Percentiles rank a stretch among this genome's conserved stretches.
phyloP scores from a whole-genome alignment of 2,329 filamentous ascomycete species.

The Sphaerulina musiva region DNA sequence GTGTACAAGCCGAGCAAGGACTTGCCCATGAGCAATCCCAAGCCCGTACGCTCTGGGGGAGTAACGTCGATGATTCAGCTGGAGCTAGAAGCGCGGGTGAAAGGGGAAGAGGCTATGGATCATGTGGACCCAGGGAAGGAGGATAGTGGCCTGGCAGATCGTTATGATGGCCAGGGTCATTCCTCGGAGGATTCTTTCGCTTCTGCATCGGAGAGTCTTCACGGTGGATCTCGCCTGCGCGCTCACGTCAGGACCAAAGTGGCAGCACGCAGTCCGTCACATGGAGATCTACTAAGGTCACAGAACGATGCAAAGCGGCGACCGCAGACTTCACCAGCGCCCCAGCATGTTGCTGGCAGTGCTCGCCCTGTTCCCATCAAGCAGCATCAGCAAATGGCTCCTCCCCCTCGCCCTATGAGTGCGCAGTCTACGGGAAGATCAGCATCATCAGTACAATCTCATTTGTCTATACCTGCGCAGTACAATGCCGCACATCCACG shows the following conservation, averaged over 20 bases:
- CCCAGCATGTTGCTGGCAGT: conserved; percentile 9
- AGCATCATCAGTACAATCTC: conserved; percentile 20
- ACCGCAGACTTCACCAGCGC: conserved; percentile 17
- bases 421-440: conserved; percentile 20
- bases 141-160: not conserved
- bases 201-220: conserved; percentile 21
- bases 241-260: conserved; percentile 4
- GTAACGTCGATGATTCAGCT: conserved; percentile 32
- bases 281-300: conserved; percentile 12
- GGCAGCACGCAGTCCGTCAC: conserved; percentile 11
- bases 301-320: conserved; percentile 11
- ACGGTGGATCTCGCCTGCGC: conserved; percentile 11
- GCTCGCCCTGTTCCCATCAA: conserved; percentile 17
- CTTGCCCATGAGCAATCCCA: conserved; percentile 38
- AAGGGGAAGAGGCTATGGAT: conserved; percentile 2
- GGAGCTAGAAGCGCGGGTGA: conserved; percentile 21
- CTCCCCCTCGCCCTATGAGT: conserved; percentile 11
- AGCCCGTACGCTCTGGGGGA: conserved; percentile 32
- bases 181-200: conserved; percentile 23
- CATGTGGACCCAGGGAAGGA: conserved; percentile 1
- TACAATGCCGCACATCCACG: conserved; percentile 33
- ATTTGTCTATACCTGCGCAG: conserved; percentile 29
- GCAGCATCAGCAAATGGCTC: not conserved
- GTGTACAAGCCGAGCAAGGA: conserved; percentile 24
- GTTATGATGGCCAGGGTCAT: not conserved